phyloP scores from a whole-genome alignment of 2,329 filamentous ascomycete species.

The Verticillium isaacii region DNA sequence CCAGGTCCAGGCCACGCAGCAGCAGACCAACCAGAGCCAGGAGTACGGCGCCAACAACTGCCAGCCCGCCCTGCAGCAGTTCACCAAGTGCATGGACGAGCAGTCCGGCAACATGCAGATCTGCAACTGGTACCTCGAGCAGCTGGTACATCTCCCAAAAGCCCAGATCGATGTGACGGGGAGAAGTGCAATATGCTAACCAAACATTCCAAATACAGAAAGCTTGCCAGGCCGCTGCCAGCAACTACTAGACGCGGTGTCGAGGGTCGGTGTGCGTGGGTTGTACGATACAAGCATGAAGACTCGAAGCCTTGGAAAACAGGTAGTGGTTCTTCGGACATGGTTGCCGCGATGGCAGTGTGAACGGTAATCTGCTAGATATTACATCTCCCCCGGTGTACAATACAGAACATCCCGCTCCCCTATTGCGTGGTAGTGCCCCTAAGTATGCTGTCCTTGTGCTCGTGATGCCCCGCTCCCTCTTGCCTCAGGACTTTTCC shows the following conservation, averaged over 20 bases:
- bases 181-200: background rate
- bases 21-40: constrained; percentile 37
- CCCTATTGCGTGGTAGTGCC: background rate
- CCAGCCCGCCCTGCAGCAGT: constrained; percentile 72
- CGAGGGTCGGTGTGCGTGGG: background rate
- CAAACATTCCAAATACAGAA: constrained; percentile 42
- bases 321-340: background rate
- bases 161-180: constrained; percentile 20
- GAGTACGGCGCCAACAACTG: constrained; percentile 61
- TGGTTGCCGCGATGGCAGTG: background rate
- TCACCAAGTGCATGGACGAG: constrained; percentile 96
- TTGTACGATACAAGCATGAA: constrained; percentile 2
- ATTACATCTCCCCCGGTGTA: constrained; percentile 11
- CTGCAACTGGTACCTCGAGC: constrained; percentile 97
- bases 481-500: constrained; percentile 18
- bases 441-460: background rate
- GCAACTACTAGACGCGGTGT: constrained; percentile 52
- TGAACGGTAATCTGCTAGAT: background rate
- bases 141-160: constrained; percentile 50
- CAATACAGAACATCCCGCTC: constrained; percentile 12
- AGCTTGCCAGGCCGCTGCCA: constrained; percentile 76
- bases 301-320: background rate
- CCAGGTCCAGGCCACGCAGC: constrained; percentile 42
- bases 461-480: background rate
- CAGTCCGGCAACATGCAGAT: constrained; percentile 91